Evolutionary conservation across 2,329 filamentous ascomycete genomes (phyloP), one percentile per base, ranked within the genome.

Genomic region (Waltergamsia citrina): DNA sequence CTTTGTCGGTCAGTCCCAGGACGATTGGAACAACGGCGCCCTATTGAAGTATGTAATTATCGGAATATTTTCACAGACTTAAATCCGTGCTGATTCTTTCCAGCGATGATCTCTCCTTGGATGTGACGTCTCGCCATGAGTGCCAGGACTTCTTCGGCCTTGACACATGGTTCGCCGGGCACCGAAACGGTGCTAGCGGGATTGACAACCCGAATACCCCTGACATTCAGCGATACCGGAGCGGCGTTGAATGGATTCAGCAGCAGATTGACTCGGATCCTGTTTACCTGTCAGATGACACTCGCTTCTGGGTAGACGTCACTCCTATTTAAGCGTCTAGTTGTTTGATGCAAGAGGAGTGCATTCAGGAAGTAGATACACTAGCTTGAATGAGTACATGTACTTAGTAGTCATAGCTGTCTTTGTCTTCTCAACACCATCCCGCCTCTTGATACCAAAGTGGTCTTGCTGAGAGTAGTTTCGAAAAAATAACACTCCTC

Each of bases 11-110:
- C 29, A 50, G 36, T 41, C 32, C 19, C 19, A 8, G 2, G 35
- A 8, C 24, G 24, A 51, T 17, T 49, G 48, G 23, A 39, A 46
- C 18, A 43, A 53, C 17, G 50, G 50, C 11, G 49, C 40, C 5
- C 32, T 42, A 31, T 39, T 53, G 14, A 53, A 53, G 50, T 52
- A 40, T 14, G 43, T 41, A 15, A n/a, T n/a, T n/a, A n/a, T n/a
- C n/a, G n/a, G n/a, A n/a, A n/a, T n/a, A n/a, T 32, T 16, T n/a
- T n/a, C 8, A n/a, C 14, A 7, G 30, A 32, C 11, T 11, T 23
- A n/a, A 7, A 30, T n/a, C n/a, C n/a, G n/a, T n/a, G n/a, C 23
- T n/a, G 17, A 8, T 29, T 4, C 4, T 17, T 6, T 20, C 12
- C 20, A 42, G 40, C 41, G 33, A 30, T 3, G 41, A 41, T 26